Conservation (phyloP, 2,329 filamentous ascomycete genomes). For the Aspergillus hiratsukae region DNA sequence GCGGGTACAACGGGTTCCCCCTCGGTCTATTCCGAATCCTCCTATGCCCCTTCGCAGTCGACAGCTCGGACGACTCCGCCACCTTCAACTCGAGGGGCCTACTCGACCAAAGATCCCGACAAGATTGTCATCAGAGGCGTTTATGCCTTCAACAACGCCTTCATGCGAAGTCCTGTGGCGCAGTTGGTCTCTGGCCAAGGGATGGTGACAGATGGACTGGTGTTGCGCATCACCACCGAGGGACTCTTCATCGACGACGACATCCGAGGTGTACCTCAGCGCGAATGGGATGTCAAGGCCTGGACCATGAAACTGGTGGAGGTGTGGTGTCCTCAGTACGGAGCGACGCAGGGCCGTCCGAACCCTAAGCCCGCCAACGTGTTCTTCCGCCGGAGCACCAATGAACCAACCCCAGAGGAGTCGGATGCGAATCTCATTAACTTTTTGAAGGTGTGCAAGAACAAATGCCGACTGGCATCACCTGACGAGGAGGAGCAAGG, state of each 20-base stretch:
- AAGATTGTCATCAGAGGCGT: conserved; percentile 96
- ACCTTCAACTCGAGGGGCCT: conserved; percentile 70
- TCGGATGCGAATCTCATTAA: conserved; percentile 62
- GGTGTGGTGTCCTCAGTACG: conserved; percentile 70
- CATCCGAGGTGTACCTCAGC: conserved; percentile 80
- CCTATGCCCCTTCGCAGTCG: conserved; percentile 78
- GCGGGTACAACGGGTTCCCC: conserved; percentile 63
- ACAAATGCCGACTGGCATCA: conserved; percentile 53
- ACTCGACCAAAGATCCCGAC: conserved; percentile 83
- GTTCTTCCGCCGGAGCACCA: conserved; percentile 45
- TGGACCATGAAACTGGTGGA: conserved; percentile 95
- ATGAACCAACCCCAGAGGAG: conserved; percentile 57
- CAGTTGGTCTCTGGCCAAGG: conserved; percentile 82
- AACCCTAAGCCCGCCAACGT: conserved; percentile 30
- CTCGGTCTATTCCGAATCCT: conserved; percentile 74
- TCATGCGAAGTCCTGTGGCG: conserved; percentile 81
- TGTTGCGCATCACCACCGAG: conserved; percentile 87
- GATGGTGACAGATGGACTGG: conserved; percentile 83
- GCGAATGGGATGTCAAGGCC: conserved; percentile 97
- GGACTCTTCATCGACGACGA: conserved; percentile 98
- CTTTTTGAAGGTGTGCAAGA: conserved; percentile 61
- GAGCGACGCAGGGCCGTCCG: conserved; percentile 30
- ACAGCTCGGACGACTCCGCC: conserved; percentile 81
- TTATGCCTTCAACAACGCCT: conserved; percentile 86
- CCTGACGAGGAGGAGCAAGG: conserved; percentile 36